phyloP scores from a whole-genome alignment of 176 grass and related monocot genomes.

The Cenchrus fungigraminus region DNA sequence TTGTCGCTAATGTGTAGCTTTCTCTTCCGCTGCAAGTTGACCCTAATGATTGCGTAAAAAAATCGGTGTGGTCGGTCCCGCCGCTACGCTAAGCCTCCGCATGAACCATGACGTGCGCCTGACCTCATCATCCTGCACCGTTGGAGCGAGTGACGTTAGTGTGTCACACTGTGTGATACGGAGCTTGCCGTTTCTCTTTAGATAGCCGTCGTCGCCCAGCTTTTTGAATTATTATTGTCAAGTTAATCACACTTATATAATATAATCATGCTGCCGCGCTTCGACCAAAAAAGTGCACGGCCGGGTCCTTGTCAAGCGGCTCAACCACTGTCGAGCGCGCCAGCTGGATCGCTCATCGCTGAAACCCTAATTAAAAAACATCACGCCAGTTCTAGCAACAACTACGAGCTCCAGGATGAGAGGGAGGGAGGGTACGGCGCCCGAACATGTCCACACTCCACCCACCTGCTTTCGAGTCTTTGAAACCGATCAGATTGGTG shows the following conservation, averaged over 20 bases:
- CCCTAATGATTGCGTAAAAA: conserved; percentile 22
- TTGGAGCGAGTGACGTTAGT: neutral
- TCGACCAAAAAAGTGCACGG: neutral
- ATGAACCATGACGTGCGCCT: conserved; percentile 13
- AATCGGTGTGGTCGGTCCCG: neutral
- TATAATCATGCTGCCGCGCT: neutral
- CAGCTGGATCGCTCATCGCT: conserved; percentile 3
- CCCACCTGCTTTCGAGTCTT: no score
- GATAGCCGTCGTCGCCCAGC: neutral
- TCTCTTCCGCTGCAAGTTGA: neutral
- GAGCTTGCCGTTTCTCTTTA: neutral
- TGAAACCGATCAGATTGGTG: neutral
- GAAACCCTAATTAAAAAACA: conserved; percentile 2
- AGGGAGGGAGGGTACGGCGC: no score
- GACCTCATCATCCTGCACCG: neutral
- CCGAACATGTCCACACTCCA: no score
- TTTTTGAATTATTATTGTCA: no score
- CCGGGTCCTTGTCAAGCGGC: conserved; percentile 17
- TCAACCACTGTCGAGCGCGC: conserved; percentile 38
- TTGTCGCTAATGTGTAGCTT: conserved; percentile 39
- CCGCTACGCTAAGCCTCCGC: neutral
- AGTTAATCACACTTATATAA: neutral
- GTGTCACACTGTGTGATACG: neutral
- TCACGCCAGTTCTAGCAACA: neutral
- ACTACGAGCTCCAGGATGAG: no score